A percentile compares a stretch with the other conserved stretches of the same genome.
Evolutionary conservation across 345 rosid species (phyloP).

Genomic region (Physaria fendleri): DNA sequence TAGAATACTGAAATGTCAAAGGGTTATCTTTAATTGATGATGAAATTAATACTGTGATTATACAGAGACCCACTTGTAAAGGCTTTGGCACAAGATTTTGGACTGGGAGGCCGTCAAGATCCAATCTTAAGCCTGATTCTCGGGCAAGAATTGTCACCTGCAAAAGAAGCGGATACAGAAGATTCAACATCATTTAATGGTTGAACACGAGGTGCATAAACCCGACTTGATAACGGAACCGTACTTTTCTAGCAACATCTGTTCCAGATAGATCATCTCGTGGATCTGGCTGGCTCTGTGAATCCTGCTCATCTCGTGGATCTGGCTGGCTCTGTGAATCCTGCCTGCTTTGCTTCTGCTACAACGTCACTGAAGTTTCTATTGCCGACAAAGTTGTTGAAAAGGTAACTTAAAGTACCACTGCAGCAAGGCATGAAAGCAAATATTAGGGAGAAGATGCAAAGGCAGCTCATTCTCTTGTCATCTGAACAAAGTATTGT

Average conservation of each 20-base stretch:
- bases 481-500: background rate
- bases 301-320: constrained; percentile 98
- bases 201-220: background rate
- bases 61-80: constrained; percentile 49
- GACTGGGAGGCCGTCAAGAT: constrained; percentile 75
- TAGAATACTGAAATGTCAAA: background rate
- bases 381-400: constrained; percentile 66
- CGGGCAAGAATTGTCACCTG: constrained; percentile 97
- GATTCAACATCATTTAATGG: background rate
- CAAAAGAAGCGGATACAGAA: background rate
- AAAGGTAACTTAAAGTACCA: constrained; percentile 94
- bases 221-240: background rate
- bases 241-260: constrained; percentile 97
- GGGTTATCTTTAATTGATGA: background rate
- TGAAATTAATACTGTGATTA: background rate
- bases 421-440: constrained; percentile 36
- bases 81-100: constrained; percentile 89
- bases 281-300: constrained; percentile 98
- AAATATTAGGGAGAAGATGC: constrained; percentile 4
- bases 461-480: background rate
- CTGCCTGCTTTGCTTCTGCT: constrained; percentile 79
- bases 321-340: constrained; percentile 98
- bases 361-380: constrained; percentile 80
- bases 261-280: constrained; percentile 98
- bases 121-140: constrained; percentile 91